Base-by-base conservation (phyloP, 2,329 filamentous ascomycete genomes). In the Colletotrichum higginsianum region DNA sequence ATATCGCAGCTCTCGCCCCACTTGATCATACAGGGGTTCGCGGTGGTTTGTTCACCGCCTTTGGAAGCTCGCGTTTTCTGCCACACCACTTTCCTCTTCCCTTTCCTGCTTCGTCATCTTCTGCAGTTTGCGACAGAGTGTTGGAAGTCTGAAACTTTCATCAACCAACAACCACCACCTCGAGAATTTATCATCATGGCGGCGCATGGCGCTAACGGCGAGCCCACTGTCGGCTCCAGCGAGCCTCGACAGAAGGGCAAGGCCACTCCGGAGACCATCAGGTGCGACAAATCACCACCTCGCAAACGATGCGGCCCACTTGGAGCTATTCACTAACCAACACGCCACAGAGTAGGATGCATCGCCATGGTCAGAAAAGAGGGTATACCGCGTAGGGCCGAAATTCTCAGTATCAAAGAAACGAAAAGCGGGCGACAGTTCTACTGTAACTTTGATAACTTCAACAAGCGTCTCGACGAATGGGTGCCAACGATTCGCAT, bases 381-480 rank as follows among this genome's bases (percentile, higher is more conserved):
- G 81, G 94, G 94, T 72, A 91, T 95, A 78, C 89, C 93, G 73
- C 92, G 96, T 77, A 95, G 96, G 84, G 96, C 96, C 77, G 96
- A 99, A 82, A 98, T 99, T 74, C 86, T 99, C n/a, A 96, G 94
- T 71, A 97, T 98, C 76, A 92, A 94, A 79, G 94, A 95, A 71
- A 93, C 94, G 26, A 97, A 97, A 82, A 96, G 94, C 78, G 92
- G 93, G 18, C 92, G 94, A 49, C 93, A 94, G 66, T 98, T 96
- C 79, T 98, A 98, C 82, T 97, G 97, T 78, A 97, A 98, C 82
- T 98, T 98, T 81, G 94, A 98, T 79, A 97, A 97, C 78, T 98
- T 98, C 89, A 98, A 98, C 84, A 98, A 98, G 82, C 87, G 87
- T 75, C 82, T 90, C 15, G 86, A 89, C 84, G 96, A 99, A 86